Base-by-base conservation (phyloP, 1,284 basidiomycete genomes). In the Porodaedalea pini region DNA sequence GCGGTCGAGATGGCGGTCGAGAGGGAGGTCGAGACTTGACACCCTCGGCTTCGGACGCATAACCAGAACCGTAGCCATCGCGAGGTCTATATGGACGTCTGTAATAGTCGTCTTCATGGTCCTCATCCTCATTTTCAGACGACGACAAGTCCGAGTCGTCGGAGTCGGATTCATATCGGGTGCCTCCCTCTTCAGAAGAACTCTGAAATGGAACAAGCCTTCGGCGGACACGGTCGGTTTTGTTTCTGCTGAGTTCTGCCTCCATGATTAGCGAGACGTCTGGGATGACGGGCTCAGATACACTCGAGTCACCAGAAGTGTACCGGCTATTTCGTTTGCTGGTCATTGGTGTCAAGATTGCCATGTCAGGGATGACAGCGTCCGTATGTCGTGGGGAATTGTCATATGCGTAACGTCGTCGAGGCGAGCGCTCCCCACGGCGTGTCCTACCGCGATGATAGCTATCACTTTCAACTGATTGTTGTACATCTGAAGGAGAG, bases 231-330 rank as follows among this genome's bases (percentile, higher is more conserved):
- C 48, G 51, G 5, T 57, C 50, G 15, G 23, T 50, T 25, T 51
- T 57, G 11, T 29, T 48, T 34, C 51, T 47, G n/a, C 21, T 51
- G 17, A 29, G 19, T 21, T 52, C 59, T 7, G 59, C 59, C 23
- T 61, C 59, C 29, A 54, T 54, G 25, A 61, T 54, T 8, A 61
- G 37, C 7, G 50, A 53, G 13, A 51, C 51, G 27, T 61, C 59
- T 17, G 59, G 59, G 10, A 61, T 61, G 3, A 61, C 56, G 27
- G 59, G 59, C 27, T 57, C 59, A n/a, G 58, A 59, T 21, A 57
- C 52, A 27, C 56, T 57, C 17, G 59, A 61, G 2, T 23, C 55
- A 11, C 59, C 54, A n/a, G 58, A 60, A 5, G 55, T 56, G 54
- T 60, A 57, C 6, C 52, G 45, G 39, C 57, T 59, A 13, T 55